These are phyloP conservation scores for Venturia aucupariae DNA, from an alignment of 2,329 filamentous ascomycete species.

Conservation along the genomic window DNA sequence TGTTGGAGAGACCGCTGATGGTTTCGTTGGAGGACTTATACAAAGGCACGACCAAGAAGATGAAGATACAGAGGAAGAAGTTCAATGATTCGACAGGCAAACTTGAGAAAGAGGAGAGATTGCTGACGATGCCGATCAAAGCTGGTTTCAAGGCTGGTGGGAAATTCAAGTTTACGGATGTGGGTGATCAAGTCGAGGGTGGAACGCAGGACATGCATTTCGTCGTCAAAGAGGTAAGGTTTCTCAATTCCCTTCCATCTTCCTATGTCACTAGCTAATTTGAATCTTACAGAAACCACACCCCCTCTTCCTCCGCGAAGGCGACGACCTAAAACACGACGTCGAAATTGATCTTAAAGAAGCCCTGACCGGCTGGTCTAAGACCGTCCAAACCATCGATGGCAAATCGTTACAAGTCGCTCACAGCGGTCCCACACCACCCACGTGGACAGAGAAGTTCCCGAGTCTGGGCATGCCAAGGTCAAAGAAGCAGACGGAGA, in stretches of 20 bases:
- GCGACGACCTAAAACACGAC: constrained; percentile 73
- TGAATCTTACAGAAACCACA: constrained; percentile 64
- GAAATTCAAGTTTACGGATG: constrained; percentile 96
- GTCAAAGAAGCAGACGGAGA: constrained; percentile 74
- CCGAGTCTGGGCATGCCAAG: constrained; percentile 89
- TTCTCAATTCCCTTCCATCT: background rate
- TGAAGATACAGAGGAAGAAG: constrained; percentile 95
- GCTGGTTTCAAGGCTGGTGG: constrained; percentile 90
- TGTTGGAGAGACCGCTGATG: constrained; percentile 74
- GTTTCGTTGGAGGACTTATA: constrained; percentile 83
- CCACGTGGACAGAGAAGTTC: constrained; percentile 71
- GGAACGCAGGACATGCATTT: constrained; percentile 94
- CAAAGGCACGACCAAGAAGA: constrained; percentile 83
- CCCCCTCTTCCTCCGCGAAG: constrained; percentile 72
- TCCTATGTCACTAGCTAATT: no score
- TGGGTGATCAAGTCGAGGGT: constrained; percentile 96
- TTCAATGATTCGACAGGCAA: constrained; percentile 76
- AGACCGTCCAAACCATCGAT: constrained; percentile 89
- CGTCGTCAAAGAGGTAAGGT: constrained; percentile 78
- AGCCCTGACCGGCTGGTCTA: constrained; percentile 85
- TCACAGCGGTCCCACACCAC: constrained; percentile 75
- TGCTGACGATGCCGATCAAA: constrained; percentile 92
- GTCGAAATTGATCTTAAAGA: constrained; percentile 85
- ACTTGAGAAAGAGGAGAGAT: constrained; percentile 76
- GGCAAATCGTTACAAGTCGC: constrained; percentile 73